Evolutionary conservation across 2,329 filamentous ascomycete genomes (phyloP), one percentile per base, ranked within the genome.

Genomic region (Paraphaeosphaeria sporulosa): DNA sequence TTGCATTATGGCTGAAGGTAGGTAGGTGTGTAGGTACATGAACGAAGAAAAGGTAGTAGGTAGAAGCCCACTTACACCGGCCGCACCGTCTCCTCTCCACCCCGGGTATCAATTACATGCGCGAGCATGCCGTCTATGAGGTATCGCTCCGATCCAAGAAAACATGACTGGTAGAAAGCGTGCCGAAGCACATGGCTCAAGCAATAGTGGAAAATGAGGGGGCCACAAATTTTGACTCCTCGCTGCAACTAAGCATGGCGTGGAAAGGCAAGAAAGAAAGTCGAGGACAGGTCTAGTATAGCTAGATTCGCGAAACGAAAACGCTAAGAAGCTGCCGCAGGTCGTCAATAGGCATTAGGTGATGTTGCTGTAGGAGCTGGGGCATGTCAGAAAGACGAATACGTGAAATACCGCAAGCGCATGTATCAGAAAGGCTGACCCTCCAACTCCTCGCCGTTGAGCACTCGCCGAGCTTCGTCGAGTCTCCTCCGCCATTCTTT

Each of bases 401-500:
- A 57, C 25, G 15, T 25, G 55, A 46, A 40, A 42, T 6, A 6
- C 36, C 30, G 7, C 27, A 19, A 34, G 17, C 36, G 4, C 25
- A 27, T 27, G 25, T 21, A 44, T 69, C 54, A 68, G 55, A 73
- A 74, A 8, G 70, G 65, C 30, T 65, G 60, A 38, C 71, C 70
- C 47, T 68, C 66, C 3, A 62, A n/a, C 30, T 70, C 68, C 60
- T 88, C 80, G 5, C 91, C 92, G 66, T 94, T 91, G 32, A 96
- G 81, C 3, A 92, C 85, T 55, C 86, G 84, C 61, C 89, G 87
- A 5, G 93, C 93, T 55, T 88, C 86, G 66, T 96, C 92, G 53
- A 97, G 84, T 66, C 90, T 84, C 64, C 90, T 82, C 61, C 92
- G 83, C 76, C 91, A 88, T 60, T 89, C 82, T 57, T 88, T 83